Base-by-base conservation (phyloP, 768 basidiomycete species). In the Podaxis sp. region DNA sequence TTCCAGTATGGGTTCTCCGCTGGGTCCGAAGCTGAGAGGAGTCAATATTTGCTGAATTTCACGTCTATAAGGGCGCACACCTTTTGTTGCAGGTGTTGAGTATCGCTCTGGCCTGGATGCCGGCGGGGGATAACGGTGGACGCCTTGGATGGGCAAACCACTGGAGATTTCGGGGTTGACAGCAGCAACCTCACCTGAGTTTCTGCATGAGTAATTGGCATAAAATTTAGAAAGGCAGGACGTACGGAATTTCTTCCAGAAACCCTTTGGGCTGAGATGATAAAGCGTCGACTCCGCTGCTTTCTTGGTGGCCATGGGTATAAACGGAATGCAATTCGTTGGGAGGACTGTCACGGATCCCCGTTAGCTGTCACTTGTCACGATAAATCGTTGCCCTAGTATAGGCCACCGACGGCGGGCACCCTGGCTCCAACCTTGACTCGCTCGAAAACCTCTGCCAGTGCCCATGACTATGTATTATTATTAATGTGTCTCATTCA, bases 171-270 rank as follows among this genome's bases (percentile, higher is more conserved):
- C 89, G 44, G 95, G 93, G 75, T 95, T 95, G 65, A 95, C 86
- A 64, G 85, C 91, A 26, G 88, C 82, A 6, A 83, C 88, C 72
- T 96, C 93, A 61, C 93, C 95, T 96, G 77, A 37, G 59, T 55
- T 48, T 53, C 53, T 66, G 3, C 65, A 57, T 65, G 30, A 63
- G 26, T 48, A 20, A 44, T 44, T 0, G 4, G 30, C 20, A 33
- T 24, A 49, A n/a, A 58, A 20, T 46, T 30, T 40, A 10, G 11
- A 48, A 2, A 36, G 8, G n/a, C 40, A 48, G 37, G 65, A 81
- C 93, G 64, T 68, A 95, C 95, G 87, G 72, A 97, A 94, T 80
- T 91, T 94, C 86, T 96, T 96, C 95, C 95, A 96, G 74, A 96
- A 96, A 8, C 95, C 95, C 75, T 89, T 87, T 26, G 91, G 88